A percentile compares a stretch with the other conserved stretches of the same genome.
phyloP scores from a whole-genome alignment of 129 eudicot genomes.

The Apium graveolens region DNA sequence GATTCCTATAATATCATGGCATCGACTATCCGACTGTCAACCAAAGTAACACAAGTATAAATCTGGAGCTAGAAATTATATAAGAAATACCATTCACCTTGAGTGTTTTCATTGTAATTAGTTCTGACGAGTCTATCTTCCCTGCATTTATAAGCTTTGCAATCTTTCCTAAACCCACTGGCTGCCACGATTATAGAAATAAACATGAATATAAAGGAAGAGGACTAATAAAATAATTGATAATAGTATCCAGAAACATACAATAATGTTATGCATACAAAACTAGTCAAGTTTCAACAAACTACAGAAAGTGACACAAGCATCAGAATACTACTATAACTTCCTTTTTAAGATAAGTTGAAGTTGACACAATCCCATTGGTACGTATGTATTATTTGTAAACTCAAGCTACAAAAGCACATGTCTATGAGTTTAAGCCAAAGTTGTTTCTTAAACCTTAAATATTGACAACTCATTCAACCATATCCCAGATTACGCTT shows the following conservation, averaged over 20 bases:
- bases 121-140: constrained; percentile 86
- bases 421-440: too few species aligned
- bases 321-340: neutral
- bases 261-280: neutral
- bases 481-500: too few species aligned
- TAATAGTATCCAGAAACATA: neutral
- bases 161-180: constrained; percentile 92
- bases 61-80: too few species aligned
- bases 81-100: constrained; percentile 35
- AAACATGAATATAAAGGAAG: neutral
- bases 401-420: too few species aligned
- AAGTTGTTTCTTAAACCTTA: too few species aligned
- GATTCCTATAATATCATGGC: too few species aligned
- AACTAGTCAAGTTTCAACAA: neutral
- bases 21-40: too few species aligned
- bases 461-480: too few species aligned
- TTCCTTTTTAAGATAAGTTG: neutral
- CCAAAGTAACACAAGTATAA: too few species aligned
- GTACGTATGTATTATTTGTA: too few species aligned
- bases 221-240: neutral
- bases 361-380: neutral
- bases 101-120: constrained; percentile 93
- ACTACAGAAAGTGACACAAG: neutral
- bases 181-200: constrained; percentile 41
- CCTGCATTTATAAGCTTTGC: constrained; percentile 92